Evolutionary conservation across 2,329 filamentous ascomycete species (phyloP).

Genomic region (Ustulina deusta): DNA sequence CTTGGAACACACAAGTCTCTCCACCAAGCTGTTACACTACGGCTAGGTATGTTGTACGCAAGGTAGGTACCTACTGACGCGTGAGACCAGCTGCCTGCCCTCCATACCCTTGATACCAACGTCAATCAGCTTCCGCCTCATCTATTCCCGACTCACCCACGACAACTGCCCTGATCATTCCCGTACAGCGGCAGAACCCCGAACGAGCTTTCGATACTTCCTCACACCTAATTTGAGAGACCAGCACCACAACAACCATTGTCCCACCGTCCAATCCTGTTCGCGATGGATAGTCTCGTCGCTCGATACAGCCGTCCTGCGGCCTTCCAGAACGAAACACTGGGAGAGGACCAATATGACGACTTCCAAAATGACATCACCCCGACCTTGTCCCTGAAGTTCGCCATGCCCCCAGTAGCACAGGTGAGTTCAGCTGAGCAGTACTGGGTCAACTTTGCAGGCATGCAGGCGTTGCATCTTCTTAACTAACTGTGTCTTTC

Average conservation of each 20-base stretch:
- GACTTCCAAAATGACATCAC: conserved; percentile 76
- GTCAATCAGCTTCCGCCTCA: conserved; percentile 29
- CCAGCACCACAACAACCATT: background rate
- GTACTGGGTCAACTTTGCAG: conserved; percentile 3
- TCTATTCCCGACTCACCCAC: conserved; percentile 31
- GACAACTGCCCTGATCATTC: conserved; percentile 27
- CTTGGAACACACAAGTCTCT: background rate
- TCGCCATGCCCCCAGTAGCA: conserved; percentile 92
- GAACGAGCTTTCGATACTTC: conserved; percentile 16
- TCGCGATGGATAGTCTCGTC: conserved; percentile 89
- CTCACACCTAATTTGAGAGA: conserved; percentile 26
- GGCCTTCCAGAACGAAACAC: conserved; percentile 77
- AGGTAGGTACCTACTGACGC: conserved; percentile 41
- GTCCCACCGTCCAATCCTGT: conserved; percentile 15
- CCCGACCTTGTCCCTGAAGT: conserved; percentile 87
- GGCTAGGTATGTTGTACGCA: background rate
- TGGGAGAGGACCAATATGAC: conserved; percentile 78
- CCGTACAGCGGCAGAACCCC: background rate
- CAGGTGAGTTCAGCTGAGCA: conserved; percentile 70
- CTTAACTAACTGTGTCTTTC: conserved; percentile 26
- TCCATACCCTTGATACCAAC: conserved; percentile 30
- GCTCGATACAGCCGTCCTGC: conserved; percentile 88
- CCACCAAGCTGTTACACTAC: background rate
- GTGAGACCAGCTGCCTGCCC: conserved; percentile 51
- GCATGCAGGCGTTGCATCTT: conserved; percentile 5